Conservation (phyloP, 345 rosid genomes). For the Clausena lansium region DNA sequence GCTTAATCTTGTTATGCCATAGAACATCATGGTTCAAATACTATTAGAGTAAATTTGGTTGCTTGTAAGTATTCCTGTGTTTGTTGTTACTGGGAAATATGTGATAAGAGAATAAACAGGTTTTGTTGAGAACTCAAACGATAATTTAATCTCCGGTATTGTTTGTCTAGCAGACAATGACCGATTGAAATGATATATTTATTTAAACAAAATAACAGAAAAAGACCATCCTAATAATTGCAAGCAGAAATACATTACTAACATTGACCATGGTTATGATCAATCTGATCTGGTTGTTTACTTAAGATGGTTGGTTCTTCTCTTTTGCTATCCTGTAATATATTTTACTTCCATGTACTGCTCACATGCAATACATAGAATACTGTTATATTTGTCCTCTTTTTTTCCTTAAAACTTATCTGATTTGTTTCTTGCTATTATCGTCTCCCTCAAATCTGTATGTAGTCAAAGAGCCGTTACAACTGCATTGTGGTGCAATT, state of each 20-base stretch:
- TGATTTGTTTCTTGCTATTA: not conserved
- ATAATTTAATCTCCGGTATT: not conserved
- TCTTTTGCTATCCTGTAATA: not conserved
- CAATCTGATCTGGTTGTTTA: not conserved
- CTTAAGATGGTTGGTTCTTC: not conserved
- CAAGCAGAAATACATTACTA: not conserved
- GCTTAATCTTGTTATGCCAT: not conserved
- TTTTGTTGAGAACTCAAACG: not conserved
- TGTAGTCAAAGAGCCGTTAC: slow-evolving; percentile 95
- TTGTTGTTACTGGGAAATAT: not conserved
- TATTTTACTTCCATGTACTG: not conserved
- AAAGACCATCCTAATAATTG: not conserved
- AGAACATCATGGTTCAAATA: not conserved
- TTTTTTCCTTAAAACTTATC: not conserved
- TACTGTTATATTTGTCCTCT: not conserved
- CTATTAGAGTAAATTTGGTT: not conserved
- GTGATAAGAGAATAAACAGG: not conserved
- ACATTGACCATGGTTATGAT: not conserved
- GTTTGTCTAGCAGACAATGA: not conserved
- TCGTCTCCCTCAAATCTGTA: slow-evolving; percentile 16
- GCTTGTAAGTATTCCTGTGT: not conserved
- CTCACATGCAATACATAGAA: not conserved
- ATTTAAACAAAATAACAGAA: not conserved
- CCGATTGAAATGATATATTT: not conserved
- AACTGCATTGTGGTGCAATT: slow-evolving; percentile 95